A percentile compares a stretch with the other conserved stretches of the same genome.
These are phyloP conservation scores for Tetracentron sinense DNA, from an alignment of 164 flowering plant species.

Conservation along the genomic window DNA sequence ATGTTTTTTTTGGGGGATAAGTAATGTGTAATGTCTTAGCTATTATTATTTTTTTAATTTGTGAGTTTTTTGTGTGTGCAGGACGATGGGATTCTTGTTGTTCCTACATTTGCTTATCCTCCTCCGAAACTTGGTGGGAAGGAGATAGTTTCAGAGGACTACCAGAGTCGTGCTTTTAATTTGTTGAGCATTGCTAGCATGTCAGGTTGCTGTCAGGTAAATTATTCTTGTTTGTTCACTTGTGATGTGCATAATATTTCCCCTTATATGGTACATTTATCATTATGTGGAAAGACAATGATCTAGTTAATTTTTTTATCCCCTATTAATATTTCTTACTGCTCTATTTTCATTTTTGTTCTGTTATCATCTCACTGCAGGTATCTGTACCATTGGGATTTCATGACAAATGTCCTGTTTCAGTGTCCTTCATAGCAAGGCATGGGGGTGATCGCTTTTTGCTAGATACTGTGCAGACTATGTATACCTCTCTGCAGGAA, in stretches of 20 bases:
- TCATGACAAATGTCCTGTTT: constrained; percentile 73
- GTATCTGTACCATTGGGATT: constrained; percentile 78
- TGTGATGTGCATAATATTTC: neutral
- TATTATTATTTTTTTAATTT: neutral
- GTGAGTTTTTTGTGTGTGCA: constrained; percentile 15
- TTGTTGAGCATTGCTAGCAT: constrained; percentile 72
- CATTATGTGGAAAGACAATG: neutral
- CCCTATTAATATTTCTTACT: neutral
- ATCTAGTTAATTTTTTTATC: neutral
- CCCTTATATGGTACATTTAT: neutral
- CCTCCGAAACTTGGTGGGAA: constrained; percentile 85
- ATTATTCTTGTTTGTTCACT: constrained; percentile 8
- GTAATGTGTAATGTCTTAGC: neutral
- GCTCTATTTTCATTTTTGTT: neutral
- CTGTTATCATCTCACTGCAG: constrained; percentile 32
- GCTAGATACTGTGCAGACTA: constrained; percentile 62
- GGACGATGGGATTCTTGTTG: constrained; percentile 89
- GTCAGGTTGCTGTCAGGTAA: constrained; percentile 96
- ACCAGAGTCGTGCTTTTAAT: constrained; percentile 38
- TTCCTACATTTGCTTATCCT: constrained; percentile 65
- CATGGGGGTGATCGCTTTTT: constrained; percentile 91
- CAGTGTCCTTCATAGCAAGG: constrained; percentile 81
- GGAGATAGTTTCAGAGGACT: constrained; percentile 57
- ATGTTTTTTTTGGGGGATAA: too few relatives aligned
- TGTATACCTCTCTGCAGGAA: constrained; percentile 71